Base-by-base conservation (phyloP, 192 early-diverging fungal species). In the Coemansia sp. region DNA sequence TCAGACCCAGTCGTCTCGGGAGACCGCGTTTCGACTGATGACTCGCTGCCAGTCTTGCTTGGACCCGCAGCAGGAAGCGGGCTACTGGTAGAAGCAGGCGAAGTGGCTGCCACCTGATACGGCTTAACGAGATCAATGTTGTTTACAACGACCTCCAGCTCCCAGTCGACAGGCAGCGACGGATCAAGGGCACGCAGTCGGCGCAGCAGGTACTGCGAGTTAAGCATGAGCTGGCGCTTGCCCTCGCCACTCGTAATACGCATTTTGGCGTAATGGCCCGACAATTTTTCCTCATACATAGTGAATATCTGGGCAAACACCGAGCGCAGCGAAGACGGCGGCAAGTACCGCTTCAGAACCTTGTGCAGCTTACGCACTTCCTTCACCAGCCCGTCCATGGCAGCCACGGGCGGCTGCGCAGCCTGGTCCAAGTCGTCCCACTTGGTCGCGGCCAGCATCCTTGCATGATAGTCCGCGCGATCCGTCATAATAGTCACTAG, bases 401-500 rank as follows among this genome's bases (percentile, higher is more conserved):
- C 90, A 0, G 83, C 66, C 48, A 72, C 75, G 0, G 75, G 82
- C 39, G 75, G 61, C 65, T 68, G 68, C 12, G 63, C 37, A 0
- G 66, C n/a, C n/a, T 4, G 36, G 31, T 64, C 75, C 25, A 75
- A 46, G 12, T 69, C 73, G 32, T 85, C 84, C 85, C 85, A 86
- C 5, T 64, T 62, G 44, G 77, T 86, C 51, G 88, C 88, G 62
- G 77, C 85, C 50, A 99, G 87, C 36, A 87, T 85, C 32, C 90
- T 86, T n/a, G 90, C 84, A 68, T 98, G 95, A 44, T 90, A 76
- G 15, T 82, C 82, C 21, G 94, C 88, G 23, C 94, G 86, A 50
- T 98, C 97, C 23, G 93, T 87, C 98, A 99, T 98, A 64, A 98
- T 98, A 5, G 91, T 83, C 4, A 98, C 90, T 19, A 99, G 80